Evolutionary conservation across 164 flowering plant species (phyloP), one percentile per base, ranked within the genome.

Genomic region (Dillenia suffruticosa): DNA sequence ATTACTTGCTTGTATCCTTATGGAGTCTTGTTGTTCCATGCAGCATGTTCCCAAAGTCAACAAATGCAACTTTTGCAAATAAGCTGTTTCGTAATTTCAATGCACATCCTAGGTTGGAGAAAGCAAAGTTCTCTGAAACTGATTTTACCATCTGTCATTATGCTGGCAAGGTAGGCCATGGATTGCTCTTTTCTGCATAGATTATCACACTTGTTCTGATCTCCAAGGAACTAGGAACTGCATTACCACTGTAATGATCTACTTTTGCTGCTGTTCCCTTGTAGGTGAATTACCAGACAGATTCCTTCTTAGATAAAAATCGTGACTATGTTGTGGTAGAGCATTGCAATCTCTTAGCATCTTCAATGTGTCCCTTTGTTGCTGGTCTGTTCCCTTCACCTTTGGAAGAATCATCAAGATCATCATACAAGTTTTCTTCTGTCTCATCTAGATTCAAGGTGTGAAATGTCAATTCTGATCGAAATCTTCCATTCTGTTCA

Each of bases 11-110:
- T 62, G 63, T 72, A 65, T 67, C 57, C 74, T 74, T 68, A 71
- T 77, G 75, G 72, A 76, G 63, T 72, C 74, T 70, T 71, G 70
- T 59, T 45, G 59, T 43, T 78, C 57, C 64, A 19, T 85, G 84
- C 89, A 95, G 99, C 82, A 88, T 95, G 99, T 95, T 95, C 73
- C 99, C 99, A 6, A 95, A 79, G 71, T 92, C 99, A 67, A 95
- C 97, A 0, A 90, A 95, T 75, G 83, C 72, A 70, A 86, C 97
- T 58, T 92, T 95, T 80, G 68, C 99, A 13, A 89, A 76, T 63
- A 95, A 83, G 81, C 75, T 95, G 49, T 92, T 88, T 69, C 96
- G 85, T 74, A 79, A 85, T 75, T 82, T 88, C 56, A 71, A 69
- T 13, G 56, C 70, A 26, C 96, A 95, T 60, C 86, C 77, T 44